Evolutionary conservation across 345 rosid species (phyloP), one percentile per base, ranked within the genome.

Genomic region (Gossypium arboreum): DNA sequence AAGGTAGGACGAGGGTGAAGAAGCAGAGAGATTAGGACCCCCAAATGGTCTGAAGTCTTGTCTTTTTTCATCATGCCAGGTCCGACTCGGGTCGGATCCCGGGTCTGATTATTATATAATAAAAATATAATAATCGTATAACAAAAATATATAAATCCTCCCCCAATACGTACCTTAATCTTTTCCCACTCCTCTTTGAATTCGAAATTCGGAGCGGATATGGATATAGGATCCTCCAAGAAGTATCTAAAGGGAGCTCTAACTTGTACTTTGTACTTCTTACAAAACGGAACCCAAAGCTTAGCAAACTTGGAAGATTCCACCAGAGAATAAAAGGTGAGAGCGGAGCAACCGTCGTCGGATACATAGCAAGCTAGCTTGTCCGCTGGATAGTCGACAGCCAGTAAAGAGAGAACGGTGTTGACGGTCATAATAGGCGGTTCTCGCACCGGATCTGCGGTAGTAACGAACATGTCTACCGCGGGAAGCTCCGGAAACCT

Each of bases 211-310:
- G 74, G 67, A 45, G 60, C 0, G 4, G 9, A 15, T 3, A 0
- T 3, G 55, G 72, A 7, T 5, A 51, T 1, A 3, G 76, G 54
- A 3, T 68, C 58, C 0, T 39, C 77, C 20, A 65, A 17, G 67
- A 93, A 91, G 76, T 85, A 93, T 51, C 89, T 85, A 55, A 90
- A 91, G 4, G 95, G 97, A 73, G 95, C 93, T 83, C 95, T 80
- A 44, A 84, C 78, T 73, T 57, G 80, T 75, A 91, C 64, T 1
- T 69, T 81, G 41, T 90, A 78, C 79, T 86, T 86, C 76, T 83
- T 80, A 76, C 96, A 90, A 79, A 93, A 93, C 0, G 92, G 92
- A 45, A 90, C 91, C 97, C 97, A 93, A 47, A 79, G 79, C 85
- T 81, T 83, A 1, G 94, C 91, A 27, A 89, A 93, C 29, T 78